Evolutionary conservation across 2,329 filamentous ascomycete species (phyloP), one percentile per base, ranked within the genome.

Genomic region (Aureobasidium sp.): DNA sequence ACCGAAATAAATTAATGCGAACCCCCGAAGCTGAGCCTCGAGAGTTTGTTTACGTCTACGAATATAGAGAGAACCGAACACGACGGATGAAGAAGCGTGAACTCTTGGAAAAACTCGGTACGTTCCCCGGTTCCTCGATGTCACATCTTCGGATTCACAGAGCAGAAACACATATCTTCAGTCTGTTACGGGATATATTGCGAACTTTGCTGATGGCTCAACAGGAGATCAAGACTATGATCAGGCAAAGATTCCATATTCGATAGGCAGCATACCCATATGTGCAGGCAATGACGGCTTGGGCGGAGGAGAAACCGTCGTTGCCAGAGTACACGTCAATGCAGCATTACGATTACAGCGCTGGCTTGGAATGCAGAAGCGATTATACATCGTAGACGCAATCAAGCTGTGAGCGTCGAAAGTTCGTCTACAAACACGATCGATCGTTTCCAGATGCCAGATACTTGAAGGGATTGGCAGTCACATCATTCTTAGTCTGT

Each of bases 251-350:
- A 62, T 62, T 9, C 61, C 61, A 5, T 48, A 44, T 6, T 41
- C 44, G 14, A 39, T 32, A 16, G 45, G 61, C 36, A 59, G 61
- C 13, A n/a, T 62, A 27, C 37, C 61, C 6, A 62, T 62, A 29
- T 47, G 54, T 14, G 41, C 50, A 21, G 39, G 48, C 16, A 37
- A 41, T 29, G 47, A 47, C 8, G 42, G 32, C 16, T 39, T 53
- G 2, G 44, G 39, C 2, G 61, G 54, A 7, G 42, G 42, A 11
- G 45, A 62, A 11, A 59, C 44, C 5, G 27, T 62, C 13, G 61
- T 59, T 51, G 61, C 61, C 14, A 21, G 44, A 30, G 61, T 62
- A 34, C 55, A 62, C n/a, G 39, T 62, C 45, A 62, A 45, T n/a
- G 14, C 30, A 5, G 61, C 32, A 16, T 39, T 62, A 13, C 25